Base-by-base conservation (phyloP, 306 rosid genomes). In the Sphenostylis stenocarpa region DNA sequence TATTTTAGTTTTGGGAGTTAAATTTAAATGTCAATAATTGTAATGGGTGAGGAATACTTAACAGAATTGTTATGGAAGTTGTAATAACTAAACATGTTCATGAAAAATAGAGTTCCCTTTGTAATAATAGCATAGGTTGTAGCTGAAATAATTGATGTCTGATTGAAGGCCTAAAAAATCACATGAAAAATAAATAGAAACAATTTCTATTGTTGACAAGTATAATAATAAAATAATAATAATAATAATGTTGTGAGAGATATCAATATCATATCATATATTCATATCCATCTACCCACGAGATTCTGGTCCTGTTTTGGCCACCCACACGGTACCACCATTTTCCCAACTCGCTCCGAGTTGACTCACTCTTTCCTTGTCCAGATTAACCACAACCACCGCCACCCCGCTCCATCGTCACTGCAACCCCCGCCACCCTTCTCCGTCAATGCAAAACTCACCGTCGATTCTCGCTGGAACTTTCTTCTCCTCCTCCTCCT, bases 221-320 rank as follows among this genome's bases (percentile, higher is more conserved):
- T 63, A 8, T 62, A 24, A n/a, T 1, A 15, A 55, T 15, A 12
- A 55, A 38, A 56, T 24, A 56, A 73, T 57, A 38, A 56, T 24
- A 56, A 73, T 57, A 73, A 53, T 20, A 69, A 71, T 52, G 64
- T 34, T 14, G 21, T 52, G 34, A 67, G 53, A 41, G 64, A 58
- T 77, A 75, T 81, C 84, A 72, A 57, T 29, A 29, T 28, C 65
- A 57, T 57, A 29, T 57, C 62, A 55, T 56, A 23, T 24, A 26
- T 57, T 70, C 68, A 38, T 38, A 19, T 38, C 20, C 70, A 77
- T 80, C 76, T 63, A 75, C 67, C 76, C 84, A 67, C 85, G 88
- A 80, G 89, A 77, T 85, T 77, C 90, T 79, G 82, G 83, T 85
- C 67, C 81, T 9, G 24, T 60, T 69, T 14, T n/a, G 7, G n/a